Percentiles rank a stretch among this genome's conserved stretches.
These are phyloP conservation scores for Trichoderma brevicompactum DNA, from an alignment of 2,329 filamentous ascomycete species.

Conservation along the genomic window DNA sequence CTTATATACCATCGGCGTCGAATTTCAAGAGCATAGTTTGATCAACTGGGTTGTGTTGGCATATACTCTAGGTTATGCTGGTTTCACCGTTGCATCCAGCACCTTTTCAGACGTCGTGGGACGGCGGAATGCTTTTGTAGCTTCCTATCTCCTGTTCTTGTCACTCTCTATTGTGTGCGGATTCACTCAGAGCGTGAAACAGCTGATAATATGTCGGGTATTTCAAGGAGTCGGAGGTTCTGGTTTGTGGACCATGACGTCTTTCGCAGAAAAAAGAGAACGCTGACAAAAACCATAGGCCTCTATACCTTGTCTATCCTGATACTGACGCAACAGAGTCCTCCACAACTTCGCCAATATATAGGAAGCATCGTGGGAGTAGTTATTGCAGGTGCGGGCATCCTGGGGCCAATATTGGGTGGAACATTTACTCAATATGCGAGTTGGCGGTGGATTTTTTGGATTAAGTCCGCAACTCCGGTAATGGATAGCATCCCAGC, in stretches of 20 bases:
- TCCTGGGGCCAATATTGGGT: conserved; percentile 57
- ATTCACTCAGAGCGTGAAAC: conserved; percentile 39
- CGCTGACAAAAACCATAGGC: conserved; percentile 39
- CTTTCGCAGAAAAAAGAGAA: not conserved
- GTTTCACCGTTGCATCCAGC: conserved; percentile 61
- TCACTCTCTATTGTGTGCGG: conserved; percentile 61
- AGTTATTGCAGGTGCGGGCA: conserved; percentile 53
- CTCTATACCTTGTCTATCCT: conserved; percentile 62
- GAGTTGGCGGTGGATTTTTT: conserved; percentile 61
- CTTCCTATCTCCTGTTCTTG: conserved; percentile 58
- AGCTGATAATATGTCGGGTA: conserved; percentile 56
- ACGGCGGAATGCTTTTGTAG: conserved; percentile 55
- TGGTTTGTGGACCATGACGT: conserved; percentile 40
- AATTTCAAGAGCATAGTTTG: conserved; percentile 51
- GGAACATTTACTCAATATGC: conserved; percentile 55
- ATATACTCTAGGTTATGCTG: conserved; percentile 61
- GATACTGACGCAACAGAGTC: conserved; percentile 56
- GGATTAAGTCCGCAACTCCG: conserved; percentile 56
- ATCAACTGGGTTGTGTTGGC: conserved; percentile 61
- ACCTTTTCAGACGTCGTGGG: conserved; percentile 60
- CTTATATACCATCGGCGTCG: conserved; percentile 57
- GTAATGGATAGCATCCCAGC: not conserved
- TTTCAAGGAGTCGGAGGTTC: conserved; percentile 58
- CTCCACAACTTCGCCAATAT: conserved; percentile 45
- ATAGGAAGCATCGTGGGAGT: conserved; percentile 55